phyloP scores from a whole-genome alignment of 495 filamentous ascomycete species.

The Acidomyces sp. region DNA sequence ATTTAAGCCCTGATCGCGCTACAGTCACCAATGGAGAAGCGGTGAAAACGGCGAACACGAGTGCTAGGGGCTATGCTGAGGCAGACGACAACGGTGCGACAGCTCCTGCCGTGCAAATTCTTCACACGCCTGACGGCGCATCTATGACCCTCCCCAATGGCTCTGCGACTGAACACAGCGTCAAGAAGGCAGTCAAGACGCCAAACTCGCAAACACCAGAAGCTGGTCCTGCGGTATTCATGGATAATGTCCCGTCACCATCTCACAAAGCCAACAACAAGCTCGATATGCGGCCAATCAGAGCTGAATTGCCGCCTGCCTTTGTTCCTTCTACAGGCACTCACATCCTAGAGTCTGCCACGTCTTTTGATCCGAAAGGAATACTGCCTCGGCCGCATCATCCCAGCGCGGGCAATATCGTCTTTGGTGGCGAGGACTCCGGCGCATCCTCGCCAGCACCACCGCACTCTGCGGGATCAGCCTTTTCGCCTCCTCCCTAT shows the following conservation, averaged over 20 bases:
- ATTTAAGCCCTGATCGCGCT: too few species aligned
- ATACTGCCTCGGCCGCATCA: constrained; percentile 10
- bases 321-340: constrained; percentile 23
- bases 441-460: constrained; percentile 24
- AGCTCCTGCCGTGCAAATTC: too few species aligned
- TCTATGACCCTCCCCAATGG: too few species aligned
- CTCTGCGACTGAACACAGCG: too few species aligned
- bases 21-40: too few species aligned
- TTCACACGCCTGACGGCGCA: too few species aligned
- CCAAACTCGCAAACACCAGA: too few species aligned
- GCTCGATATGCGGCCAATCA: constrained; percentile 11
- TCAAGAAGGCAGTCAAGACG: too few species aligned
- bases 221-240: too few species aligned
- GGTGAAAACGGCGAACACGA: too few species aligned
- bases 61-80: too few species aligned
- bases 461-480: constrained; percentile 11
- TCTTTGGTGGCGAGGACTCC: constrained; percentile 27
- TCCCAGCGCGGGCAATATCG: constrained; percentile 23
- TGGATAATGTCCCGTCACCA: constrained; percentile 1
- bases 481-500: constrained; percentile 14
- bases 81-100: too few species aligned
- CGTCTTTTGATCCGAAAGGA: constrained; percentile 5
- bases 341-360: constrained; percentile 14
- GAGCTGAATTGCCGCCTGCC: constrained; percentile 21
- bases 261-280: constrained; percentile 1